Evolutionary conservation across 1,284 basidiomycete species (phyloP).

Genomic region (Pseudozyma flocculosa): DNA sequence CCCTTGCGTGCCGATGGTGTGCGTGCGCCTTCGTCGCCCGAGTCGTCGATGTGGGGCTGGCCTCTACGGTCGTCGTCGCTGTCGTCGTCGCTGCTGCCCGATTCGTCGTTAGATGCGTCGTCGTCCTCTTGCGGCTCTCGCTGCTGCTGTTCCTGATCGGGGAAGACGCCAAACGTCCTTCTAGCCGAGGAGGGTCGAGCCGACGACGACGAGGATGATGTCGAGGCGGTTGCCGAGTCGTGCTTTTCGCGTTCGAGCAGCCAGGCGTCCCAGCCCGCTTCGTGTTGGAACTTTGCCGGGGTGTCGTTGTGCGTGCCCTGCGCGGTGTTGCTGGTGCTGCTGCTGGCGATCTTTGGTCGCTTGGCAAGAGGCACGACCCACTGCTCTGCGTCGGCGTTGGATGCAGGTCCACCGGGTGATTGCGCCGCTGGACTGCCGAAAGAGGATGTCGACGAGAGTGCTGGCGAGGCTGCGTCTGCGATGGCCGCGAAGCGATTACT

Average conservation of each 20-base stretch:
- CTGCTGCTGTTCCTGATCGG: conserved; percentile 4
- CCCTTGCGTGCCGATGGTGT: no score
- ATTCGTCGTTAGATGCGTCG: conserved; percentile 4
- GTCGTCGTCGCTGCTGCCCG: conserved; percentile 1
- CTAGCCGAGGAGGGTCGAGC: not conserved
- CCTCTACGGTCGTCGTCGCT: not conserved
- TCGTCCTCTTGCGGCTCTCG: conserved; percentile 3
- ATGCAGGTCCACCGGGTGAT: no score
- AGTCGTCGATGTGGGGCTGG: not conserved
- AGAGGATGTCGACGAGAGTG: no score
- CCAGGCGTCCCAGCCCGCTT: conserved; percentile 34
- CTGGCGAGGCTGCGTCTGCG: not conserved
- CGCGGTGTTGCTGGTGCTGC: conserved; percentile 12
- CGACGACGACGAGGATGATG: not conserved
- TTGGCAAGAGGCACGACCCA: conserved; percentile 21
- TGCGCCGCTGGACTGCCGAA: no score
- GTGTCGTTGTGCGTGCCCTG: no score
- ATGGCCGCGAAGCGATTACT: not conserved
- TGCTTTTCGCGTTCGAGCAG: conserved; percentile 9
- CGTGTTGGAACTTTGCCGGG: conserved; percentile 8
- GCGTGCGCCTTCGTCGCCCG: not conserved
- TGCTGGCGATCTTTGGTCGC: conserved; percentile 12
- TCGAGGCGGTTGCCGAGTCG: not conserved
- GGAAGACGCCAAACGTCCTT: conserved; percentile 16
- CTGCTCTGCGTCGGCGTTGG: conserved; percentile 16